These are phyloP conservation scores for Orobanche coerulescens DNA, from an alignment of 257 asterid species.

Conservation along the genomic window DNA sequence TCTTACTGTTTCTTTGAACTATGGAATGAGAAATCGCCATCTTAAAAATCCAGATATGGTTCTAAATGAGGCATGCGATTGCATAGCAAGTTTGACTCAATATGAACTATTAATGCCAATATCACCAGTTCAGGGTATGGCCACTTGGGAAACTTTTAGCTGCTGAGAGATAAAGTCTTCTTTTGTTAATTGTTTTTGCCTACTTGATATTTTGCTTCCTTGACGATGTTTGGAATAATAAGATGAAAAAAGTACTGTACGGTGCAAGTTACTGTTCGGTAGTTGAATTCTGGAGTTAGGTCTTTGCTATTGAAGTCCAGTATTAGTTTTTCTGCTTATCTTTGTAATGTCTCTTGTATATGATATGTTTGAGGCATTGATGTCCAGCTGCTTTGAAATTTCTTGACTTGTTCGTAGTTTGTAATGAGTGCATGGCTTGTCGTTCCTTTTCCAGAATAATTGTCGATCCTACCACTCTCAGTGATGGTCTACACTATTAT, in stretches of 20 bases:
- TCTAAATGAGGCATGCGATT: neutral
- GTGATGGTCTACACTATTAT: constrained; percentile 82
- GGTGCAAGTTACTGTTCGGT: too few species aligned
- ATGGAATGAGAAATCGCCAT: constrained; percentile 3
- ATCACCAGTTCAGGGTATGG: neutral
- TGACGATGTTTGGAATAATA: too few species aligned
- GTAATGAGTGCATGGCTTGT: constrained; percentile 18
- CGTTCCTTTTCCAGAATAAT: constrained; percentile 54
- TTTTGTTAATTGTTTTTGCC: constrained; percentile 10
- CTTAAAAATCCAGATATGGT: neutral
- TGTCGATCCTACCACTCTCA: constrained; percentile 81
- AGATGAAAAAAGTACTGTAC: too few species aligned
- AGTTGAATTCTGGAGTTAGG: too few species aligned
- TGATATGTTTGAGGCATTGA: neutral
- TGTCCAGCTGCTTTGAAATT: neutral
- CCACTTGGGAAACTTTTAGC: constrained; percentile 11
- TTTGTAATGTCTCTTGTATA: neutral
- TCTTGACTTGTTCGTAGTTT: constrained; percentile 17
- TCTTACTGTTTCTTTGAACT: neutral
- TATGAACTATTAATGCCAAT: neutral
- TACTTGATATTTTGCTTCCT: too few species aligned
- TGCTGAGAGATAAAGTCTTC: neutral
- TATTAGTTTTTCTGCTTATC: constrained; percentile 5
- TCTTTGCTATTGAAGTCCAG: too few species aligned
- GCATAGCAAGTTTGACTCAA: neutral